Conservation (phyloP, 2,329 filamentous ascomycete species). For the Trichoderma asperellum region DNA sequence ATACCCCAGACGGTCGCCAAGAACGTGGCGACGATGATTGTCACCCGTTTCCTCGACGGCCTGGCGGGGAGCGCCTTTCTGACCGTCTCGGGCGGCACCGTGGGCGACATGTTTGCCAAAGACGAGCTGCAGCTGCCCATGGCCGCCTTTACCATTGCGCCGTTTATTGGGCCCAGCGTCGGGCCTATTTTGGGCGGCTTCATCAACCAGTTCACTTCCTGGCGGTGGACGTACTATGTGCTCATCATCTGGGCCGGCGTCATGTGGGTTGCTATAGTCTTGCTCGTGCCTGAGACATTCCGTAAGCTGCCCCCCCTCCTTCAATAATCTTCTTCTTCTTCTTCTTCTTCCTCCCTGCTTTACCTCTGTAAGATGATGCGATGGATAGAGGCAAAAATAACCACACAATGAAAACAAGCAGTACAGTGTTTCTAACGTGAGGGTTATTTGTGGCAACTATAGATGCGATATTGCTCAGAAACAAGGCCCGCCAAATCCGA, state of each 20-base stretch:
- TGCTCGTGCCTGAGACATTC: constrained; percentile 88
- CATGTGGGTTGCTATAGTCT: constrained; percentile 64
- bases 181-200: constrained; percentile 74
- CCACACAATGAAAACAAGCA: too few species aligned
- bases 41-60: constrained; percentile 77
- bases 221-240: constrained; percentile 85
- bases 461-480: constrained; percentile 70
- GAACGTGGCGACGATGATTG: constrained; percentile 79
- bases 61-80: constrained; percentile 70
- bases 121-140: constrained; percentile 77
- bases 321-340: too few species aligned
- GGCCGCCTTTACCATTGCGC: constrained; percentile 74
- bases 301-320: constrained; percentile 45
- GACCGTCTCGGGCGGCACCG: constrained; percentile 80
- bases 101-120: constrained; percentile 75
- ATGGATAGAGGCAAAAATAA: not conserved
- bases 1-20: constrained; percentile 80
- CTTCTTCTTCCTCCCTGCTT: not conserved
- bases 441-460: not conserved
- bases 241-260: constrained; percentile 79
- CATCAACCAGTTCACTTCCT: constrained; percentile 74
- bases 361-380: not conserved
- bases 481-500: constrained; percentile 71
- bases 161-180: constrained; percentile 64
- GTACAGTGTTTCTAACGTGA: not conserved